phyloP scores from a whole-genome alignment of 106 monocot species.

The Vanilla planifolia region DNA sequence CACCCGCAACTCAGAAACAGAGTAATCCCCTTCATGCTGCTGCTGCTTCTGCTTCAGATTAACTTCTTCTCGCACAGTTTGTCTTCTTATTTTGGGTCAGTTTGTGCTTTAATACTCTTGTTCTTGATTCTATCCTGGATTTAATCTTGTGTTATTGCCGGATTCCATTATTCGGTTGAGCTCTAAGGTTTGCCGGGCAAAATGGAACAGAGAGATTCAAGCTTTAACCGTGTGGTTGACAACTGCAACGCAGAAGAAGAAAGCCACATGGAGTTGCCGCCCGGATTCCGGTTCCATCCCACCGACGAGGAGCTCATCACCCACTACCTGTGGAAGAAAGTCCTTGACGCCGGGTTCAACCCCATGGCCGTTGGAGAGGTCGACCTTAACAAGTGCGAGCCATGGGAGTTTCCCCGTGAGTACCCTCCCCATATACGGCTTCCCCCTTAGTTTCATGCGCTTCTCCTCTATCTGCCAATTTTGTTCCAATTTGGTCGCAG shows the following conservation, averaged over 20 bases:
- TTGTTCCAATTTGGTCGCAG: constrained; percentile 9
- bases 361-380: constrained; percentile 36
- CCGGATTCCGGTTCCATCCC: constrained; percentile 36
- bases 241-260: neutral
- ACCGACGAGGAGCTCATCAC: constrained; percentile 40
- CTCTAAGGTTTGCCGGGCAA: too few relatives aligned
- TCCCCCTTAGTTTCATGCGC: neutral
- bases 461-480: neutral
- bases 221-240: neutral
- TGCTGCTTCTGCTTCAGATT: too few relatives aligned
- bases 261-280: constrained; percentile 17
- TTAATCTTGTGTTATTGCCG: too few relatives aligned
- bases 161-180: too few relatives aligned
- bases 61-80: too few relatives aligned
- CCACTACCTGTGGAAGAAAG: constrained; percentile 34
- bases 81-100: too few relatives aligned
- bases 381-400: constrained; percentile 53
- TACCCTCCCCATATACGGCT: neutral
- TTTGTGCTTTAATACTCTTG: too few relatives aligned
- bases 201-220: neutral
- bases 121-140: too few relatives aligned
- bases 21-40: too few relatives aligned
- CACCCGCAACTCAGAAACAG: too few relatives aligned
- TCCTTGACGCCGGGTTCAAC: constrained; percentile 18
- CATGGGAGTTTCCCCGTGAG: constrained; percentile 52